These are phyloP conservation scores for Torrubiella hemipterigena DNA, from an alignment of 2,329 filamentous ascomycete species.

Conservation along the genomic window DNA sequence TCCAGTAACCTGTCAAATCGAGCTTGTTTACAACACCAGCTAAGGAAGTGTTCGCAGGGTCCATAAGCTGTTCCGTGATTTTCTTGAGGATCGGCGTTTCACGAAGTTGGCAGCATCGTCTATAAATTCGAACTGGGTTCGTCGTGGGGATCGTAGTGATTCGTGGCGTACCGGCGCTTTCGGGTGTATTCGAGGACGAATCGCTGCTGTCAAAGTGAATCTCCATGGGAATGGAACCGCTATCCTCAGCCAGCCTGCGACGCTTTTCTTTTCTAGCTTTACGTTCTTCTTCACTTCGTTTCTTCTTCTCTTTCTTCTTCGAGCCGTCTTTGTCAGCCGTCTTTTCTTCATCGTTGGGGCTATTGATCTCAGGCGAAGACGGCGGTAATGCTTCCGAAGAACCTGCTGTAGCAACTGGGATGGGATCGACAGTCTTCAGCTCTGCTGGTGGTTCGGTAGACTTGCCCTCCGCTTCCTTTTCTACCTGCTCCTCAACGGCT, in stretches of 20 bases:
- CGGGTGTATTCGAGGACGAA: slow-evolving; percentile 27
- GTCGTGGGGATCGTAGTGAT: slow-evolving; percentile 54
- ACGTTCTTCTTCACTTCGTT: slow-evolving; percentile 82
- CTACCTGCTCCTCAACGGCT: slow-evolving; percentile 44
- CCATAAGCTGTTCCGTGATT: slow-evolving; percentile 76
- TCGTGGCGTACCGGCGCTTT: slow-evolving; percentile 12
- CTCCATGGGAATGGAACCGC: slow-evolving; percentile 77
- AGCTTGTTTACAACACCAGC: slow-evolving; percentile 71
- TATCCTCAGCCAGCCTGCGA: slow-evolving; percentile 72
- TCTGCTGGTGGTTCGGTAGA: slow-evolving; percentile 2
- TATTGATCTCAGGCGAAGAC: slow-evolving; percentile 24
- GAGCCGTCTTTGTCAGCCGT: slow-evolving; percentile 32
- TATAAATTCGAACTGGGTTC: slow-evolving; percentile 85
- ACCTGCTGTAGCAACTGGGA: neutral
- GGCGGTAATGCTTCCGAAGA: slow-evolving; percentile 8
- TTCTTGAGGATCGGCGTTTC: slow-evolving; percentile 88
- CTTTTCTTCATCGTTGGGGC: slow-evolving; percentile 14
- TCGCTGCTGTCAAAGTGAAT: slow-evolving; percentile 61
- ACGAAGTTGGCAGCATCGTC: slow-evolving; percentile 84
- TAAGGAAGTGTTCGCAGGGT: slow-evolving; percentile 51
- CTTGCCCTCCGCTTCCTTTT: slow-evolving; percentile 22
- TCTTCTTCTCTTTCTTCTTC: slow-evolving; percentile 92
- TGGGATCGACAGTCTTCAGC: neutral
- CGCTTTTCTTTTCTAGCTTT: slow-evolving; percentile 89
- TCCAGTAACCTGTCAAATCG: slow-evolving; percentile 72